phyloP scores from a whole-genome alignment of 352 stramenopile species.

The Pythium angustatum region DNA sequence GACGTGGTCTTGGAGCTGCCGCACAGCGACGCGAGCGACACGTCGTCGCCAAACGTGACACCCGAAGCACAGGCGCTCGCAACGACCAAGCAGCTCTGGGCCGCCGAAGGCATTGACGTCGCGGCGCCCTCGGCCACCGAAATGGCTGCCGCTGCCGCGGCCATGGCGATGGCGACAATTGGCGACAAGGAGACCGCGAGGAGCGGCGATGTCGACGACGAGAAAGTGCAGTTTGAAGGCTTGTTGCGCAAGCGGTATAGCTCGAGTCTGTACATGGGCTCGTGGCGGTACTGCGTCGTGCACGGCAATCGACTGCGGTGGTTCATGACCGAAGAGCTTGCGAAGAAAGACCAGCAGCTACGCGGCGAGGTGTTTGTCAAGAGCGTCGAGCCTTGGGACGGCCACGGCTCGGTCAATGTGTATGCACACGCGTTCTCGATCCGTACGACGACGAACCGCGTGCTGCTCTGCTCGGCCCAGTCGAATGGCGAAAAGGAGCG shows the following conservation, averaged over 20 bases:
- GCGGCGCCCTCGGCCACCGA: conserved; percentile 7
- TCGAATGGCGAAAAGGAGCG: conserved; percentile 39
- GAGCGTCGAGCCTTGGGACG: conserved; percentile 58
- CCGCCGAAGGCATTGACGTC: conserved; percentile 27
- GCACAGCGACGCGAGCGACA: conserved; percentile 15
- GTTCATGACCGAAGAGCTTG: conserved; percentile 62
- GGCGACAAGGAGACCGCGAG: conserved; percentile 16
- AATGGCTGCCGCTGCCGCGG: conserved; percentile 5
- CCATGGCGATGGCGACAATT: conserved; percentile 12
- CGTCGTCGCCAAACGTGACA: conserved; percentile 19
- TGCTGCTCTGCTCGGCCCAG: conserved; percentile 64
- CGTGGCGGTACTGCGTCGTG: conserved; percentile 72
- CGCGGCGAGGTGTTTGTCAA: conserved; percentile 67
- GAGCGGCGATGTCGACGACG: conserved; percentile 6
- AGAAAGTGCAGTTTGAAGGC: conserved; percentile 39
- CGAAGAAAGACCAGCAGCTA: conserved; percentile 45
- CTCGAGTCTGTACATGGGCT: conserved; percentile 74
- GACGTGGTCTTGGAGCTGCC: conserved; percentile 12
- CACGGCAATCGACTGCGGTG: conserved; percentile 61
- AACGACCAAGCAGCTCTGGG: conserved; percentile 30
- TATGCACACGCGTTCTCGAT: conserved; percentile 65
- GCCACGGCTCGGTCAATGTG: conserved; percentile 49
- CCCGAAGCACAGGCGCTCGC: conserved; percentile 12
- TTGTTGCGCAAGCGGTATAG: conserved; percentile 72
- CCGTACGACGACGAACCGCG: conserved; percentile 50